Conservation (phyloP, 1,139 yeast species). For the Saccharomyces hybrid region DNA sequence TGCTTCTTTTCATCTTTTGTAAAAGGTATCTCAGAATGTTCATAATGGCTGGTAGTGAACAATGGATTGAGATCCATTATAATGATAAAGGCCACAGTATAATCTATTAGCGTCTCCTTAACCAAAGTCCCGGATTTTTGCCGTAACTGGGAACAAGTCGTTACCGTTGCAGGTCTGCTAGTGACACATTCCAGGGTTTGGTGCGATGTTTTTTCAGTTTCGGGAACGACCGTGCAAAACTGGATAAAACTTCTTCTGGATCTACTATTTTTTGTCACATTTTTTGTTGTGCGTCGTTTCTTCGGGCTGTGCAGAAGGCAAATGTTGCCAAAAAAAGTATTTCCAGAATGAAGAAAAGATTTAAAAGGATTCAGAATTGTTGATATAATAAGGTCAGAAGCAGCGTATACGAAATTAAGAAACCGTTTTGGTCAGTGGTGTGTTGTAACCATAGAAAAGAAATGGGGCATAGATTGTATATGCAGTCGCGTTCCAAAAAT, state of each 20-base stretch:
- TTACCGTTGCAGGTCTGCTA: not conserved
- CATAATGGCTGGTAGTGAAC: not conserved
- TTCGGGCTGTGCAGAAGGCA: not conserved
- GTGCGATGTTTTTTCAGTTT: not conserved
- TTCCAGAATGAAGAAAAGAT: not conserved
- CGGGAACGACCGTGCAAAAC: not conserved
- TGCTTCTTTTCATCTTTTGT: not conserved
- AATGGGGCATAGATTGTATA: too few relatives aligned
- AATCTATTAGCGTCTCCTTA: not conserved
- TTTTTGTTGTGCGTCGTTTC: not conserved
- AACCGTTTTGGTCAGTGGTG: not conserved
- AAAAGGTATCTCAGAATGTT: not conserved
- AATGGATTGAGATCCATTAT: not conserved
- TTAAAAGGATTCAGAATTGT: not conserved
- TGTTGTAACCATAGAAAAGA: too few relatives aligned
- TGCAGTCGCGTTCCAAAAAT: too few relatives aligned
- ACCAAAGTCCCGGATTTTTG: not conserved
- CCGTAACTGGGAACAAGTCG: not conserved
- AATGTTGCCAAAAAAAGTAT: not conserved
- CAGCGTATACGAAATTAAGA: not conserved
- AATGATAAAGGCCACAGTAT: not conserved
- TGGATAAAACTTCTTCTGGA: not conserved
- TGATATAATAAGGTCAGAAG: not conserved
- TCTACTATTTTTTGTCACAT: not conserved
- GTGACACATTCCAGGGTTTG: not conserved